Percentiles rank a stretch among this genome's conserved stretches.
These are phyloP conservation scores for Trichoderma gamsii DNA, from an alignment of 495 filamentous ascomycete species.

Conservation along the genomic window DNA sequence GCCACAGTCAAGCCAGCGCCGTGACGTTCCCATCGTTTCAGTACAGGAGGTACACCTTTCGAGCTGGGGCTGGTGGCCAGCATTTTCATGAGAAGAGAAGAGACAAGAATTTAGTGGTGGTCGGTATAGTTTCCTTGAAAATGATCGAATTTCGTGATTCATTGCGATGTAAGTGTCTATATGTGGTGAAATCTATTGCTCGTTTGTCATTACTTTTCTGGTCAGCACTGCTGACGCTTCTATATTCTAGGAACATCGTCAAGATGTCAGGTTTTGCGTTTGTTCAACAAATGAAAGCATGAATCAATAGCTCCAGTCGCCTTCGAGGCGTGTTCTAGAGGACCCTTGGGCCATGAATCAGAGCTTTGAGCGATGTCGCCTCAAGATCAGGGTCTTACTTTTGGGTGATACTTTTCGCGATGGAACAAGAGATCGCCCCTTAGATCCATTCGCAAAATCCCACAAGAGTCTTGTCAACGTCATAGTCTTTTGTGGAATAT, in stretches of 20 bases:
- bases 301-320: background rate
- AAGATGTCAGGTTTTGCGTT: background rate
- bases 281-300: background rate
- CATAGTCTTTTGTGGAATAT: conserved; percentile 6
- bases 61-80: conserved; percentile 4
- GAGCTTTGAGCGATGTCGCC: conserved; percentile 13
- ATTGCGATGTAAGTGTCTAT: background rate
- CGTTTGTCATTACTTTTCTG: background rate
- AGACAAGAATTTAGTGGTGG: background rate
- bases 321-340: conserved; percentile 1
- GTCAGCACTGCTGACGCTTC: conserved; percentile 11
- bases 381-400: conserved; percentile 11
- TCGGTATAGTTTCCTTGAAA: background rate
- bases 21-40: background rate
- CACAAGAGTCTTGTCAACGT: background rate
- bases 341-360: conserved; percentile 10
- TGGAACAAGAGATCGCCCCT: background rate
- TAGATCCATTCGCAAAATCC: conserved; percentile 8
- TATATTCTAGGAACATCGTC: background rate
- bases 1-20: conserved; percentile 2
- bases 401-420: conserved; percentile 4
- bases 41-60: background rate
- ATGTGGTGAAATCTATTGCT: background rate
- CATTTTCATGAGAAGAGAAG: background rate
- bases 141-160: too few species aligned